Percentiles rank a stretch among this genome's conserved stretches.
Conservation (phyloP, 2,329 filamentous ascomycete genomes). For the Sporothrix inflata region DNA sequence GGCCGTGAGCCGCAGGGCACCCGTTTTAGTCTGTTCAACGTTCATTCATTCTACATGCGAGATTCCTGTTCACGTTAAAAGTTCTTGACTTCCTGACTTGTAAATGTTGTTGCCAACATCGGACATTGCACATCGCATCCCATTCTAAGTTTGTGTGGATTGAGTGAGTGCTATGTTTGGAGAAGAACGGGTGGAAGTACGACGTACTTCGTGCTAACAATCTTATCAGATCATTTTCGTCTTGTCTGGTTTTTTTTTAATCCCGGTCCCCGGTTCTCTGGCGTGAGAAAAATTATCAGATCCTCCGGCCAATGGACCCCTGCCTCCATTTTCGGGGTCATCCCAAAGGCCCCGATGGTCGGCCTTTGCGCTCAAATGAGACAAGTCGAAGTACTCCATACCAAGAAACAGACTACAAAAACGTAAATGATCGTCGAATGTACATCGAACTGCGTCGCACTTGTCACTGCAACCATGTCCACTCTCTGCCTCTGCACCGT, state of each 20-base stretch:
- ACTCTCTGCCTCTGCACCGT: not conserved
- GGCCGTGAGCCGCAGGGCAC: not conserved
- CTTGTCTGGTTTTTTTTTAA: not conserved
- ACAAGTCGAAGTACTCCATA: not conserved
- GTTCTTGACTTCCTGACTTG: no score
- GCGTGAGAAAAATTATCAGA: not conserved
- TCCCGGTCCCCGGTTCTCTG: not conserved
- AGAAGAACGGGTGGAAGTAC: no score
- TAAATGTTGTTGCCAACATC: no score
- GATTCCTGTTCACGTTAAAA: no score
- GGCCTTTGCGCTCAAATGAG: not conserved
- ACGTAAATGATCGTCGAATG: not conserved
- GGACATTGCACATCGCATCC: no score
- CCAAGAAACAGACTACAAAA: not conserved
- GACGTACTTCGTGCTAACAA: not conserved
- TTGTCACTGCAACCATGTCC: not conserved
- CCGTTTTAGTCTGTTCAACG: not conserved
- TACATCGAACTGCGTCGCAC: not conserved
- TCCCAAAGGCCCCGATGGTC: not conserved
- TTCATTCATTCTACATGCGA: not conserved
- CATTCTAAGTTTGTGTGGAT: no score
- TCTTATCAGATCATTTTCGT: constrained; percentile 14
- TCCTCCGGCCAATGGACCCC: not conserved
- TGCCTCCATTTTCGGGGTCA: not conserved
- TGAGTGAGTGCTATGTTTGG: no score